Percentiles rank a stretch among this genome's conserved stretches.
Evolutionary conservation across 2,329 filamentous ascomycete species (phyloP).

Genomic region (Sphaerulina vaccinii): DNA sequence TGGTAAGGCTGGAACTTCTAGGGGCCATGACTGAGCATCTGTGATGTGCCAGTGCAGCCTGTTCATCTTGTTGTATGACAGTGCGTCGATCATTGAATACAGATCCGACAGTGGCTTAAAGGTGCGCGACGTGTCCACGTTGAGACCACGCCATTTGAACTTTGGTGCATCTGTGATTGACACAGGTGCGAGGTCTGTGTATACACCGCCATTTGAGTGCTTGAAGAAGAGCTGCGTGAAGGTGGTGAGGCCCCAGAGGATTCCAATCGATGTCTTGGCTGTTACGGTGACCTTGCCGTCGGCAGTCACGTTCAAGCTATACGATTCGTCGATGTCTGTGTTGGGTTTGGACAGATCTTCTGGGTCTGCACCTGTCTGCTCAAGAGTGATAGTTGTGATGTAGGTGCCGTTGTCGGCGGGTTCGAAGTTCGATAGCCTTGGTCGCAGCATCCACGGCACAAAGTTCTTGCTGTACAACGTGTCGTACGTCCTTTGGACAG

Average conservation of each 20-base stretch:
- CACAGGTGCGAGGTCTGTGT: slow-evolving; percentile 70
- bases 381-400: slow-evolving; percentile 62
- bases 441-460: slow-evolving; percentile 75
- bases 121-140: slow-evolving; percentile 74
- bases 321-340: slow-evolving; percentile 70
- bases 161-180: slow-evolving; percentile 69
- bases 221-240: slow-evolving; percentile 78
- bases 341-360: slow-evolving; percentile 58
- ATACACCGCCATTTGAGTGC: slow-evolving; percentile 60
- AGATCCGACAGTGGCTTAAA: slow-evolving; percentile 69
- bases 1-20: slow-evolving; percentile 74
- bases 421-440: slow-evolving; percentile 64
- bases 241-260: slow-evolving; percentile 71
- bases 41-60: slow-evolving; percentile 77
- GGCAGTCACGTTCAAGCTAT: slow-evolving; percentile 61
- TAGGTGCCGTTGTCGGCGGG: slow-evolving; percentile 49
- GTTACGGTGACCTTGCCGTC: slow-evolving; percentile 62
- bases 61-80: slow-evolving; percentile 80
- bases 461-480: slow-evolving; percentile 68
- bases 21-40: slow-evolving; percentile 81
- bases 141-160: slow-evolving; percentile 74
- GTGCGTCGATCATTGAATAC: slow-evolving; percentile 71
- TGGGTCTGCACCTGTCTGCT: slow-evolving; percentile 58
- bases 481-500: slow-evolving; percentile 56
- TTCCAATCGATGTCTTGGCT: slow-evolving; percentile 65